Conservation (phyloP, 495 filamentous ascomycete genomes). For the Neurospora sp. region DNA sequence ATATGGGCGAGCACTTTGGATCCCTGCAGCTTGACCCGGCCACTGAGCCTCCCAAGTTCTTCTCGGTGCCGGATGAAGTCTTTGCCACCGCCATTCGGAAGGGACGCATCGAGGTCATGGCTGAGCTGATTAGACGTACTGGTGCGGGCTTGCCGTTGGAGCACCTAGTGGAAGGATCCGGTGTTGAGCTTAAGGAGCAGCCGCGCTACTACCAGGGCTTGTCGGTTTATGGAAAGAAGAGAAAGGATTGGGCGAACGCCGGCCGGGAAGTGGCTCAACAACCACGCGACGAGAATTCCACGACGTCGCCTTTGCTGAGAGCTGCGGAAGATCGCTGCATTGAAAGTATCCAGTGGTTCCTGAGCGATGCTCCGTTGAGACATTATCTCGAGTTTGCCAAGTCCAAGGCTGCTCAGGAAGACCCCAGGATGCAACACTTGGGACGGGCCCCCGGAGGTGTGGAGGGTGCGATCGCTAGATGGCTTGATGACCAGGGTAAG, state of each 20-base stretch:
- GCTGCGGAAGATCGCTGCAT: conserved; percentile 48
- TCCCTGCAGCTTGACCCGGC: conserved; percentile 14
- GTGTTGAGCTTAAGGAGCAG: conserved; percentile 47
- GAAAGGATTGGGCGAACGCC: conserved; percentile 46
- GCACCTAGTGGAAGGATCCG: conserved; percentile 48
- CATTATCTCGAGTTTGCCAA: conserved; percentile 54
- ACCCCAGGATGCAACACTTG: conserved; percentile 47
- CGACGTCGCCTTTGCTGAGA: conserved; percentile 45
- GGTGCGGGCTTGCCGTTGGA: conserved; percentile 57
- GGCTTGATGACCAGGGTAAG: conserved; percentile 47
- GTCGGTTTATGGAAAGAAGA: conserved; percentile 62
- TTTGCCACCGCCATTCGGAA: conserved; percentile 22
- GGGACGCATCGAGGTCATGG: conserved; percentile 30
- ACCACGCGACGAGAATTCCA: conserved; percentile 6
- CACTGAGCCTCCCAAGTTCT: conserved; percentile 21
- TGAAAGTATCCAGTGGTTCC: conserved; percentile 56
- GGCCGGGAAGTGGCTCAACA: conserved; percentile 30
- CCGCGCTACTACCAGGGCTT: conserved; percentile 62
- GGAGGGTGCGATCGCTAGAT: conserved; percentile 47
- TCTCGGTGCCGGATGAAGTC: conserved; percentile 17
- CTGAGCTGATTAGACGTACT: conserved; percentile 32
- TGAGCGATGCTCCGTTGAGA: conserved; percentile 52
- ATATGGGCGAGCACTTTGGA: conserved; percentile 19
- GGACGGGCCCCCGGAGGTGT: conserved; percentile 44
- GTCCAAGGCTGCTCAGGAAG: conserved; percentile 38